phyloP scores from a whole-genome alignment of 2,329 filamentous ascomycete genomes.

The Cercospora citrullina region DNA sequence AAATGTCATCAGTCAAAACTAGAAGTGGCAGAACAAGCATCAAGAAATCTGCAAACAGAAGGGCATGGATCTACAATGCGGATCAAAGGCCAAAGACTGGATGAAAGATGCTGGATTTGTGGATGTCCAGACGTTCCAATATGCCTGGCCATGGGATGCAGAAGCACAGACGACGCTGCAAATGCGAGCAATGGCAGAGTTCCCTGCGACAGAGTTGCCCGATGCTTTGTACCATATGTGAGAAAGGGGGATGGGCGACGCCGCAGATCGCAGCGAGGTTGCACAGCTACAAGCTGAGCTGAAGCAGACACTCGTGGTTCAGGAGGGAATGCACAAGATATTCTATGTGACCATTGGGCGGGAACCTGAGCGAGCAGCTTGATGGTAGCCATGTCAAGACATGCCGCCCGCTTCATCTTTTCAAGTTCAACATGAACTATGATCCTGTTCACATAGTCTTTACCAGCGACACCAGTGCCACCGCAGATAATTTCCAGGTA shows the following conservation, averaged over 20 bases:
- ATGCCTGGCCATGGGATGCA: conserved; percentile 10
- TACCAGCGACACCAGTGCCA: not conserved
- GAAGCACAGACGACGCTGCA: conserved; percentile 8
- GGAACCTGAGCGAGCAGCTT: conserved; percentile 13
- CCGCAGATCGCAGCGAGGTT: not conserved
- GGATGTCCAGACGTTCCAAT: conserved; percentile 14
- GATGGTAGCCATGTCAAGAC: not conserved
- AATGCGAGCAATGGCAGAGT: conserved; percentile 17
- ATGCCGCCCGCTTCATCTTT: not conserved
- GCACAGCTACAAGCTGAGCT: conserved; percentile 17
- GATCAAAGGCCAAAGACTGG: conserved; percentile 12
- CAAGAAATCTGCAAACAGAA: conserved; percentile 5
- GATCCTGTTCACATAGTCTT: not conserved
- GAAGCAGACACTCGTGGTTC: conserved; percentile 9
- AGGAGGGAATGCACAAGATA: conserved; percentile 10
- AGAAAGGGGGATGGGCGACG: conserved; percentile 5
- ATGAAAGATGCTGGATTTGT: conserved; percentile 18
- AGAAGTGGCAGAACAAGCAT: conserved; percentile 13
- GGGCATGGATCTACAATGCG: conserved; percentile 16
- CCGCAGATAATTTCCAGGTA: not conserved
- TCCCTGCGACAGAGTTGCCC: conserved; percentile 12
- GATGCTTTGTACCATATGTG: conserved; percentile 17
- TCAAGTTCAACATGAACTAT: not conserved
- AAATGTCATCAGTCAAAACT: conserved; percentile 11
- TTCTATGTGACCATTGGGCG: conserved; percentile 20